Base-by-base conservation (phyloP, 2,329 filamentous ascomycete genomes). In the Aspergillus amoenus region DNA sequence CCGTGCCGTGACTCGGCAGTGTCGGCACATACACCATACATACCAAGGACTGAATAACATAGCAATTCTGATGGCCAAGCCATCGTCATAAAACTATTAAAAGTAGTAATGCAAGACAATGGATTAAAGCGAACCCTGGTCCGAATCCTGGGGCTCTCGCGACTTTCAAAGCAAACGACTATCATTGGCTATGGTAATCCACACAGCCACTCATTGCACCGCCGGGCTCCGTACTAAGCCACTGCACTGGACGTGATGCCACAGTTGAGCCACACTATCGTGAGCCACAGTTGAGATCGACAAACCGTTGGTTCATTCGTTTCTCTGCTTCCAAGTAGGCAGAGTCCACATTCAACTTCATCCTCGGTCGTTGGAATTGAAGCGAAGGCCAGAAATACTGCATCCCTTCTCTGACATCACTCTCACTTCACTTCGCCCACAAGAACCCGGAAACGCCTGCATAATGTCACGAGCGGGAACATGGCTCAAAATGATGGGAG, bases 401-500 rank as follows among this genome's bases (percentile, higher is more conserved):
- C 12, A 12, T 17, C 21, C 22, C 5, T 21, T 7, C 22, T 3
- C 40, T 56, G 55, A 56, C 50, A 57, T 57, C 50, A 54, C 39
- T 42, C 39, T 46, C 45, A 53, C 51, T 41, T 12, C 9, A 41
- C 2, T 3, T 32, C 30, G 15, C 40, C 22, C 43, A 27, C 32
- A 18, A 37, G 11, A n/a, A 30, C 17, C 30, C 42, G 17, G 21
- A 21, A 32, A 27, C 48, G 51, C 34, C 58, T 61, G 62, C 70
- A 74, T 51, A 50, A 82, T 81, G 79, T 74, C 76, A 55, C 70
- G 71, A 52, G 70, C 73, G 27, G 73, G 68, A 60, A 76, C 78
- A 49, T 84, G 80, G 76, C 62, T 84, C 60, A 94, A 94, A 78
- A 90, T 93, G 84, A 66, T 88, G 5, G 77, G 79, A 52, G 84